Evolutionary conservation across 768 basidiomycete species (phyloP), one percentile per base, ranked within the genome.

Genomic region (Leucosporidium yakuticum): DNA sequence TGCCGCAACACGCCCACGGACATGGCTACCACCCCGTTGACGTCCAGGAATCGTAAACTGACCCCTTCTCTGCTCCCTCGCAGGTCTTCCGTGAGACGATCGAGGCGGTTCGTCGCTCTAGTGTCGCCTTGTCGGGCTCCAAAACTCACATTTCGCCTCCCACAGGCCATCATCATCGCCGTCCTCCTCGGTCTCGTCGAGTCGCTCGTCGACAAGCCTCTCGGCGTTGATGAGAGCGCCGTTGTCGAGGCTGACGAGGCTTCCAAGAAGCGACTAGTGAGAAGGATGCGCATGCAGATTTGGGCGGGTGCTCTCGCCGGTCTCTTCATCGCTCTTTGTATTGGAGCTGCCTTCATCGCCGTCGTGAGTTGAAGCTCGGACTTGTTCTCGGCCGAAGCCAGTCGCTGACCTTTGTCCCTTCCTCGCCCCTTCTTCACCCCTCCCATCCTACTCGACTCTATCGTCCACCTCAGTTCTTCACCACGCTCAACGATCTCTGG

Each of bases 261-360:
- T n/a, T 49, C 65, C 44, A 63, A 63, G 60, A 70, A 68, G 27
- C 50, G 60, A 14, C 80, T 89, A 65, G 76, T 89, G 32, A 83
- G 85, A 64, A 87, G 86, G 75, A 83, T 94, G 77, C 84, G 87
- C 68, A 75, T 80, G 56, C 58, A 59, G 67, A 74, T 64, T 36
- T 69, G 66, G 62, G 60, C 65, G 9, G 62, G 66, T 12, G 84
- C 89, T 2, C 79, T 80, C 9, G 70, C 84, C 31, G 95, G 95
- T 12, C 81, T 97, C n/a, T 77, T 88, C 67, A 80, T 92, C 55
- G 87, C 95, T 8, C 77, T 90, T 29, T 83, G 87, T 47, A 87
- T 97, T 67, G 95, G 94, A 44, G 91, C 89, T 19, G 87, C 91
- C 2, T 97, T 95, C 79, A 88, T 97, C 69, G 91, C 89, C 12